A percentile compares a stretch with the other conserved stretches of the same genome.
These are phyloP conservation scores for Viola pubescens DNA, from an alignment of 441 rosid species.

Conservation along the genomic window DNA sequence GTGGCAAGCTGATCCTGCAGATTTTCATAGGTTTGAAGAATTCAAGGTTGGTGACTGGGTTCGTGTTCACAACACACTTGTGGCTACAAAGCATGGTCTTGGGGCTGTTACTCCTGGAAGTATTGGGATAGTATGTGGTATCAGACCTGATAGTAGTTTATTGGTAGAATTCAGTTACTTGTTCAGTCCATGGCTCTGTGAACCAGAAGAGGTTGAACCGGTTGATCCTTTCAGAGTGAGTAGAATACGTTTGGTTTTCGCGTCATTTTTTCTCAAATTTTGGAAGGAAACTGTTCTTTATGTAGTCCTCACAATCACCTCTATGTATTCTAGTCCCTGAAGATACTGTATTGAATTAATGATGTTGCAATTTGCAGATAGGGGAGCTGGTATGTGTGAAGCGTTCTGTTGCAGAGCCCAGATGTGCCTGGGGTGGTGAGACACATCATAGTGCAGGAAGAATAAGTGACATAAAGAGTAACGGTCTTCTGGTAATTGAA, in stretches of 20 bases:
- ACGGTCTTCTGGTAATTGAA: constrained; percentile 90
- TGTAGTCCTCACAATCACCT: neutral
- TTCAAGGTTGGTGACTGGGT: constrained; percentile 99
- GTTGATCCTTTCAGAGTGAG: constrained; percentile 89
- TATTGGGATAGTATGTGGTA: constrained; percentile 89
- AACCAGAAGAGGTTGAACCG: constrained; percentile 97
- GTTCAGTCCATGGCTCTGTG: constrained; percentile 94
- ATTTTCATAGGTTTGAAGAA: constrained; percentile 99
- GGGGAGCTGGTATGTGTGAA: constrained; percentile 93
- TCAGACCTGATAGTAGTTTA: constrained; percentile 95
- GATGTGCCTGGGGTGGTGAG: constrained; percentile 99
- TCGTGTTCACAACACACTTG: constrained; percentile 90
- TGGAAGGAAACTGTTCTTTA: neutral
- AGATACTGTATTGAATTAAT: neutral
- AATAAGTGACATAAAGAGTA: constrained; percentile 85
- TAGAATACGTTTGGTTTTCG: constrained; percentile 10
- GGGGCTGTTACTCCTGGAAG: constrained; percentile 97
- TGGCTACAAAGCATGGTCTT: constrained; percentile 92
- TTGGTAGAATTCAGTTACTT: constrained; percentile 88
- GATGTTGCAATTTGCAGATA: constrained; percentile 47
- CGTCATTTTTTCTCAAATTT: neutral
- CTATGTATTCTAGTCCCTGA: neutral
- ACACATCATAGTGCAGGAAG: constrained; percentile 98
- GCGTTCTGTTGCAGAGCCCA: constrained; percentile 98
- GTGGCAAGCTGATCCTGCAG: constrained; percentile 99